A percentile compares a stretch with the other conserved stretches of the same genome.
phyloP scores from a whole-genome alignment of 306 rosid genomes.

The Rosa rugosa region DNA sequence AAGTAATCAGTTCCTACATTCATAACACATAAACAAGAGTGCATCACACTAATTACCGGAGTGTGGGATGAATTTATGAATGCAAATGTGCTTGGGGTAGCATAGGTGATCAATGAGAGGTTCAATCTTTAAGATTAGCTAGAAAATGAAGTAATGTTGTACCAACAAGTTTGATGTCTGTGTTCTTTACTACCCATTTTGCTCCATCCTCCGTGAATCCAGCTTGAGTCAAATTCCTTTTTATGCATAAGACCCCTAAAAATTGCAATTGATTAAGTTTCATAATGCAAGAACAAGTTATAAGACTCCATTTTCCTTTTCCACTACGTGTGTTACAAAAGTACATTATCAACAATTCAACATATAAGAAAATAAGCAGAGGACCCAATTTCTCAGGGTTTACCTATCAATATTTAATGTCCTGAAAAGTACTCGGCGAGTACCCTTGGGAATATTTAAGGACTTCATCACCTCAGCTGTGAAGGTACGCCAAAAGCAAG shows the following conservation, averaged over 20 bases:
- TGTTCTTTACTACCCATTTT: constrained; percentile 82
- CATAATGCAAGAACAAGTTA: not conserved
- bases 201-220: constrained; percentile 86
- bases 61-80: not conserved
- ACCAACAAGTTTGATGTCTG: constrained; percentile 87
- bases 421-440: constrained; percentile 72
- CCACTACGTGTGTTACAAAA: not conserved
- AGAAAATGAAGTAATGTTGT: not conserved
- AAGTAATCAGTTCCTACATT: too few species aligned
- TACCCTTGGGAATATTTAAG: constrained; percentile 61
- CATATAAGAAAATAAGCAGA: too few species aligned
- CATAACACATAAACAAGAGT: too few species aligned
- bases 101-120: too few species aligned
- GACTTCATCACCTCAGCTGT: constrained; percentile 88
- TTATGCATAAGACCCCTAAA: constrained; percentile 55
- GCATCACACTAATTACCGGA: not conserved
- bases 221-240: constrained; percentile 69
- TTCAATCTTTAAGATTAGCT: not conserved
- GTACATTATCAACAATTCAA: too few species aligned
- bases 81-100: not conserved
- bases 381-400: too few species aligned
- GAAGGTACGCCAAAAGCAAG: not conserved
- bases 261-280: not conserved
- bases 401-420: constrained; percentile 74
- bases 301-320: not conserved